Evolutionary conservation across 1,139 yeast species (phyloP).

Genomic region (Debaryomyces robertsiae): DNA sequence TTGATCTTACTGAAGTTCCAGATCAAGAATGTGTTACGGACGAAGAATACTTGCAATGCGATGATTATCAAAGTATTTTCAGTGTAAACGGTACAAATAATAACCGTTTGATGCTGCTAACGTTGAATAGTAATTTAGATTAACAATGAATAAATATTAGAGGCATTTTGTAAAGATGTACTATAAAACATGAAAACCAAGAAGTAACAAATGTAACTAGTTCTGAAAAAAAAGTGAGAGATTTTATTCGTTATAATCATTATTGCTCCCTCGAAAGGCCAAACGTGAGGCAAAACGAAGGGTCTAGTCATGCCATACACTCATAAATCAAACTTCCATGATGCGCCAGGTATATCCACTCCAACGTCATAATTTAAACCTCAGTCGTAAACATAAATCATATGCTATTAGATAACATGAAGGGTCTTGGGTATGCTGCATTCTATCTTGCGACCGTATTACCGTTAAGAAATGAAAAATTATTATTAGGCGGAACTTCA

Average conservation of each 20-base stretch:
- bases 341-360: neutral
- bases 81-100: neutral
- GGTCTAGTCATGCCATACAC: neutral
- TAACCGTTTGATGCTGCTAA: neutral
- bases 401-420: too few species aligned
- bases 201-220: conserved; percentile 3
- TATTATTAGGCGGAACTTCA: conserved; percentile 25
- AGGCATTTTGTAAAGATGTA: conserved; percentile 7
- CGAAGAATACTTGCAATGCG: conserved; percentile 17
- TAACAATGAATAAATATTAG: conserved; percentile 1
- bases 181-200: conserved; percentile 7
- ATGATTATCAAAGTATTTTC: conserved; percentile 5
- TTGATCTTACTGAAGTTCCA: conserved; percentile 17
- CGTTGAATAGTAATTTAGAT: neutral
- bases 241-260: conserved; percentile 13
- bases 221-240: conserved; percentile 4
- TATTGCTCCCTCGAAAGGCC: conserved; percentile 9
- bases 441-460: neutral
- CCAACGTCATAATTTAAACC: neutral
- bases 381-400: neutral
- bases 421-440: neutral
- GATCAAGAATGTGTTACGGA: conserved; percentile 22
- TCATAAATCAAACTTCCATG: neutral
- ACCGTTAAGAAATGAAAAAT: conserved; percentile 1
- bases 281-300: neutral